Evolutionary conservation across 352 stramenopile species (phyloP), one percentile per base, ranked within the genome.

Genomic region (Pythium brassicae): DNA sequence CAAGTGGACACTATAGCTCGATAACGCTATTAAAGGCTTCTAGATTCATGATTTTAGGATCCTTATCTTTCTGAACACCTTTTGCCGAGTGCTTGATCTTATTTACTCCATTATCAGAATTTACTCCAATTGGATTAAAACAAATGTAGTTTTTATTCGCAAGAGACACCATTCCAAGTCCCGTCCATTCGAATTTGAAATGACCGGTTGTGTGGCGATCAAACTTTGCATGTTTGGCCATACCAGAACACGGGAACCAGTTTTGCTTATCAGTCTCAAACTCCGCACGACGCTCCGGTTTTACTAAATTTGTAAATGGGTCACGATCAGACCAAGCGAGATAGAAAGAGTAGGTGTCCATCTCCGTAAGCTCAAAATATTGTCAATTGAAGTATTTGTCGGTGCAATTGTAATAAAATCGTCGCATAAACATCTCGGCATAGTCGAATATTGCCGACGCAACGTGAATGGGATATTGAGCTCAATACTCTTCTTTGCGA

Each of bases 181-280:
- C 47, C 22, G 53, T 42, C 58, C 54, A 62, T 48, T 66, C 53
- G 15, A 66, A 57, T 23, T 69, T 69, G 32, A 66, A 66, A 7
- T 66, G 22, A 37, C 63, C 63, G 46, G 63, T 43, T 1, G 54
- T 66, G 0, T 54, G 54, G n/a, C 40, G 29, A 44, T 62, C 53
- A 49, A 50, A 61, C 34, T 25, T 22, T 27, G 37, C 45, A 5
- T 19, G 12, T 9, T 40, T 9, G 32, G 20, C 3, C 1, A 5
- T 57, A 12, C 34, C 40, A 5, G 4, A 4, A 35, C 29, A 10
- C 5, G 55, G 55, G 19, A 63, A 60, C 61, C 61, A 68, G 34
- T 60, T 50, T 46, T 63, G 52, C 9, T 63, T 68, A 23, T 63
- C 32, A 22, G 17, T 15, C 7, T 57, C 43, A 34, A 55, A 66